Percentiles rank a stretch among this genome's conserved stretches.
Conservation (phyloP, 139 green algal species). For the Limnomonas spitsbergensis region DNA sequence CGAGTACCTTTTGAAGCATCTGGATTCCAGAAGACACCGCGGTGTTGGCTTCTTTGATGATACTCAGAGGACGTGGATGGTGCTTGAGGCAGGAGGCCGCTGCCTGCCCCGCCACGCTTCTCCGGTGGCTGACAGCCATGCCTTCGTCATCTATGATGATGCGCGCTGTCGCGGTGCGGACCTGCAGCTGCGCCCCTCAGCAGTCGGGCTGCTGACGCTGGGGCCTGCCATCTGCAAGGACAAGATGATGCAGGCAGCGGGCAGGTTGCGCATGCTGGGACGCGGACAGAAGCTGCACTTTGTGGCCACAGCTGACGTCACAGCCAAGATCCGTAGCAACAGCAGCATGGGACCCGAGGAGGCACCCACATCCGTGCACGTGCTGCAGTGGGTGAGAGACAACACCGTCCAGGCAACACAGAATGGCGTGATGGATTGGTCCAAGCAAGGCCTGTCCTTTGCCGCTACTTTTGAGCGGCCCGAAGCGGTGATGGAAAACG, state of each 20-base stretch:
- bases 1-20: conserved; percentile 11
- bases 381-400: conserved; percentile 39
- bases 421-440: conserved; percentile 25
- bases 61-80: too few species aligned
- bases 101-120: conserved; percentile 21
- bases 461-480: conserved; percentile 23
- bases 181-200: conserved; percentile 39
- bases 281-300: conserved; percentile 35
- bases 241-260: conserved; percentile 58
- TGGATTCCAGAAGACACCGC: conserved; percentile 9
- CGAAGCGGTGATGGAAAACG: conserved; percentile 30
- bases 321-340: conserved; percentile 19
- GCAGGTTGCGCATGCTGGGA: conserved; percentile 36
- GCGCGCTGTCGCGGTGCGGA: conserved; percentile 45
- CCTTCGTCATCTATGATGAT: conserved; percentile 55
- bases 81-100: too few species aligned
- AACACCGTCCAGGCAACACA: conserved; percentile 36
- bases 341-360: neutral
- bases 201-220: conserved; percentile 60
- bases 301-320: conserved; percentile 32
- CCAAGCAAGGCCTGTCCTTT: conserved; percentile 45
- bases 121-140: conserved; percentile 39
- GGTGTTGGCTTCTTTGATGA: too few species aligned
- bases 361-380: neutral
- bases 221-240: conserved; percentile 48